Evolutionary conservation across 371 early-diverging fungal genomes (phyloP), one percentile per base, ranked within the genome.

Genomic region (Lichtheimia hyalospora): DNA sequence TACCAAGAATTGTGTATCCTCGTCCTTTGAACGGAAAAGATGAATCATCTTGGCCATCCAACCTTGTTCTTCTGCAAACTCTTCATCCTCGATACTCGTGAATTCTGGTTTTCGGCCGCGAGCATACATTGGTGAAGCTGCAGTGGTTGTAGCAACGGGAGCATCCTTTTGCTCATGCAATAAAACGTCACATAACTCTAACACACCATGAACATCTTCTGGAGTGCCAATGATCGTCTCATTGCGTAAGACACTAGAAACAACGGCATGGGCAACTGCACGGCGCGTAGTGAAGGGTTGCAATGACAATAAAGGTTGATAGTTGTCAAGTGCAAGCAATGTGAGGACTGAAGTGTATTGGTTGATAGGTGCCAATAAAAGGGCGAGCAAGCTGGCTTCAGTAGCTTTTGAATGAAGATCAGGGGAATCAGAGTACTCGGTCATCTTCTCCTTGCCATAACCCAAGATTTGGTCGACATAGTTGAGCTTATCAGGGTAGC

Each of bases 381-480:
- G 75, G 5, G 76, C 70, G 16, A 89, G 76, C 4, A 93, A 70
- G 66, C 87, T 83, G 69, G 71, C 78, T 52, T 73, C 78, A 1
- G 88, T 79, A 52, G 84, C 73, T 62, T 85, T 79, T 67, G 75
- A 77, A 62, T 85, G 83, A 5, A 87, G 70, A 25, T 84, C 89
- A 5, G 88, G 83, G 41, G 75, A 70, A 24, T 73, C 63, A 10
- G 67, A 62, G 54, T 77, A 83, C 13, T 84, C 82, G 18, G 71
- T 66, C 21, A 87, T 76, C 67, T 84, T 84, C 23, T 77, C 86
- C 58, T 83, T 87, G 27, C 93, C 90, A 77, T 92, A 95, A 3
- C 84, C 89, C 23, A 97, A 80, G 43, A 98, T 91, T 66, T 87
- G 84, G 70, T 96, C 95, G 3, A 95, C 90, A 58, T 95, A 90